Conservation (phyloP, 768 basidiomycete species). For the Mycena capillaripes region DNA sequence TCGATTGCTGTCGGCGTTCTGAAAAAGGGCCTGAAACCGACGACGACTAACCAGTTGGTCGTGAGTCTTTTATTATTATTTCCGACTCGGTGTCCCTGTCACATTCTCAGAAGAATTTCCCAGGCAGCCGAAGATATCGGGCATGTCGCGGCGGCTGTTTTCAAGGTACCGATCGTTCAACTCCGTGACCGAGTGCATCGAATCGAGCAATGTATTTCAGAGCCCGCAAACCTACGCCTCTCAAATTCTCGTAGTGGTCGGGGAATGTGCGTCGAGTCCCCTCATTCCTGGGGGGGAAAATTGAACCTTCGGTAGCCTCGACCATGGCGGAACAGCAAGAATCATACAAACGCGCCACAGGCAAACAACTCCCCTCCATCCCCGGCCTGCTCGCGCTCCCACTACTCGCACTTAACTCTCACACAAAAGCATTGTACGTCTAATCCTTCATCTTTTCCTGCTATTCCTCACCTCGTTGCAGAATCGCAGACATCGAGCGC, state of each 20-base stretch:
- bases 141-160: constrained; percentile 49
- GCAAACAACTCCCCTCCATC: constrained; percentile 44
- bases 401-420: constrained; percentile 46
- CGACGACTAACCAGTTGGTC: constrained; percentile 44
- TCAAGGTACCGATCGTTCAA: constrained; percentile 40
- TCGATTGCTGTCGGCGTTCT: constrained; percentile 51
- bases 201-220: constrained; percentile 32
- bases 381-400: constrained; percentile 43
- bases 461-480: constrained; percentile 10
- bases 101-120: background rate
- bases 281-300: too few species aligned
- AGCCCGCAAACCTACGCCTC: constrained; percentile 41
- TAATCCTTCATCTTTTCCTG: background rate
- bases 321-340: constrained; percentile 44
- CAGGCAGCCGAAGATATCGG: constrained; percentile 53
- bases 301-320: constrained; percentile 22
- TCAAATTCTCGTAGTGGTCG: constrained; percentile 44
- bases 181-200: background rate
- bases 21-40: constrained; percentile 48
- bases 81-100: background rate
- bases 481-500: constrained; percentile 46
- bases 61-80: background rate
- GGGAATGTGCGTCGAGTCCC: constrained; percentile 36
- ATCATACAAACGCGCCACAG: constrained; percentile 39
- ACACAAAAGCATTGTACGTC: constrained; percentile 47